Conservation (phyloP, 106 monocot species). For the Amphibolis antarctica region DNA sequence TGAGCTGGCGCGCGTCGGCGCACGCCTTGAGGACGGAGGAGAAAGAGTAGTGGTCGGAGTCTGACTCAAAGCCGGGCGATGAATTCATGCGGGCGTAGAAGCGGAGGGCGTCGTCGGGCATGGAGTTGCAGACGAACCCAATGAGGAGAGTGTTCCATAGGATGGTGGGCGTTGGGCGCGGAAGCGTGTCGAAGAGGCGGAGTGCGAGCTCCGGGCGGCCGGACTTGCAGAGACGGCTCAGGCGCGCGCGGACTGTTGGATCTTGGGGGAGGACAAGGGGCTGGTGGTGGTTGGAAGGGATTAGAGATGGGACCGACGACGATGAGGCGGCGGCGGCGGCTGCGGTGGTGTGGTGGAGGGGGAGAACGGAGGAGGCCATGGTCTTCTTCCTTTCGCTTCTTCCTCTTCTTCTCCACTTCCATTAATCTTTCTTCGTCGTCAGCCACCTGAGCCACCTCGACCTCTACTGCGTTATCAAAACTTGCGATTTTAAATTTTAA, state of each 20-base stretch:
- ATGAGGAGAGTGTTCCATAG: slow-evolving; percentile 43
- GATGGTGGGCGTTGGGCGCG: slow-evolving; percentile 45
- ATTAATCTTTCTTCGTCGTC: no score
- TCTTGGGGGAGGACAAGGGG: not conserved
- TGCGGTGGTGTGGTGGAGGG: not conserved
- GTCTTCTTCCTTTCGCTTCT: no score
- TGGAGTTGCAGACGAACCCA: slow-evolving; percentile 8
- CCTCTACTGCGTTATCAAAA: no score
- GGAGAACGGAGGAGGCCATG: not conserved
- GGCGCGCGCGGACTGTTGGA: slow-evolving; percentile 3
- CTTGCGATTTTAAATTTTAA: no score
- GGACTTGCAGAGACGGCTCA: slow-evolving; percentile 8
- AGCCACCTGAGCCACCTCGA: no score
- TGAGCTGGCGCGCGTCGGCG: slow-evolving; percentile 36
- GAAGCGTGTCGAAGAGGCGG: slow-evolving; percentile 53
- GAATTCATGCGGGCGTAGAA: slow-evolving; percentile 1
- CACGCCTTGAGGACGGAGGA: slow-evolving; percentile 86
- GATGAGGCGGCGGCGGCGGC: not conserved
- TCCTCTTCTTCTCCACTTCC: no score
- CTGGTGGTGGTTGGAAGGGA: not conserved
- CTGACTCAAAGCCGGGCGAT: not conserved
- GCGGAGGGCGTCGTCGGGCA: slow-evolving; percentile 1
- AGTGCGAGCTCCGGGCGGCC: slow-evolving; percentile 35
- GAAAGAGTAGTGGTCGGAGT: slow-evolving; percentile 29
- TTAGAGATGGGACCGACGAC: not conserved